These are phyloP conservation scores for Plasmodium vivax DNA, from an alignment of 169 alveolate genomes.

Conservation along the genomic window DNA sequence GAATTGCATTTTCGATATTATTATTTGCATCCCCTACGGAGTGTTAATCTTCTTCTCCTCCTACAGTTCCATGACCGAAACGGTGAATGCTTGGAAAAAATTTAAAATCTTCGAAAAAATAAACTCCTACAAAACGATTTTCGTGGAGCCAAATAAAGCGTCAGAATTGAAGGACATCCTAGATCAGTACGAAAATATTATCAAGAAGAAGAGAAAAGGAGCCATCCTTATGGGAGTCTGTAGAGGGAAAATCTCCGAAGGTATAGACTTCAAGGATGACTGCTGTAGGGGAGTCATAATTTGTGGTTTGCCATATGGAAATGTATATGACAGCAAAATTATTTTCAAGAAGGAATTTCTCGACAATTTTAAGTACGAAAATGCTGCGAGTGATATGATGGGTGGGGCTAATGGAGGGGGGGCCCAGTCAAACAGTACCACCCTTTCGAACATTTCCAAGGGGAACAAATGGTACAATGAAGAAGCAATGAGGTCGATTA, in stretches of 20 bases:
- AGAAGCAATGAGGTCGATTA: constrained; percentile 95
- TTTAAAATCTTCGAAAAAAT: constrained; percentile 82
- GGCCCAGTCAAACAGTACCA: background rate
- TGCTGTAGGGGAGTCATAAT: constrained; percentile 92
- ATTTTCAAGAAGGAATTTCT: constrained; percentile 91
- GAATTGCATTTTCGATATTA: constrained; percentile 86
- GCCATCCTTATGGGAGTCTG: constrained; percentile 94
- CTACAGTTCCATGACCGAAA: constrained; percentile 89
- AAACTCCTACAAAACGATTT: constrained; percentile 78
- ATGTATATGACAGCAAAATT: constrained; percentile 89
- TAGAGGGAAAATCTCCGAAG: constrained; percentile 96
- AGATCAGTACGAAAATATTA: constrained; percentile 81
- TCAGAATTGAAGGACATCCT: constrained; percentile 75
- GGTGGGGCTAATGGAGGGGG: background rate
- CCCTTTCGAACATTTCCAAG: constrained; percentile 13
- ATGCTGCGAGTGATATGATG: background rate
- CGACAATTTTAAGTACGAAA: constrained; percentile 69
- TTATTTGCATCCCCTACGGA: constrained; percentile 88
- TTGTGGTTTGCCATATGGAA: constrained; percentile 94
- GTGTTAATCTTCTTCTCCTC: constrained; percentile 92
- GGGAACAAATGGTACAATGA: constrained; percentile 93
- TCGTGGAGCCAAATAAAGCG: constrained; percentile 80
- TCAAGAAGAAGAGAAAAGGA: constrained; percentile 85
- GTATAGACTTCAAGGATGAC: constrained; percentile 94
- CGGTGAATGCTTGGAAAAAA: constrained; percentile 87